These are phyloP conservation scores for Kodamaea laetipori DNA, from an alignment of 805 yeast species.

Conservation along the genomic window DNA sequence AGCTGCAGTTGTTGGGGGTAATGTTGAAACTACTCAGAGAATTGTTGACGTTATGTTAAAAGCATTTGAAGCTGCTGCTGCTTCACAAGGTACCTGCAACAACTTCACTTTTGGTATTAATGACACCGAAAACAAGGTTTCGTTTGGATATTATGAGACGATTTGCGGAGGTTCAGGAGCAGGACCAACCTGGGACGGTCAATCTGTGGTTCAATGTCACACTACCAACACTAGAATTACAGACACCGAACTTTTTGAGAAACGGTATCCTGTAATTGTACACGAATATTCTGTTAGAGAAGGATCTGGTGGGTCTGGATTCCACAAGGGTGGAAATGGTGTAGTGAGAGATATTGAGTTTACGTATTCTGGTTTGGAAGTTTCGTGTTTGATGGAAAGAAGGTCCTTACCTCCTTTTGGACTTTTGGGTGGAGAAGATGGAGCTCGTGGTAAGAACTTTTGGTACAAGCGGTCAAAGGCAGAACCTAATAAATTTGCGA, in stretches of 20 bases:
- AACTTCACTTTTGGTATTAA: constrained; percentile 89
- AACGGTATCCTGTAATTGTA: constrained; percentile 80
- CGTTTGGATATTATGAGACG: constrained; percentile 91
- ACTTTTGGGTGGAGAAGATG: constrained; percentile 77
- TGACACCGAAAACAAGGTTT: constrained; percentile 53
- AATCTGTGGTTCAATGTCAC: constrained; percentile 88
- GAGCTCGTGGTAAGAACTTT: constrained; percentile 59
- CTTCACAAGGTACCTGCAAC: constrained; percentile 94
- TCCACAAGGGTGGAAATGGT: constrained; percentile 80
- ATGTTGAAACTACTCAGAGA: constrained; percentile 92
- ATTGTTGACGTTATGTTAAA: constrained; percentile 85
- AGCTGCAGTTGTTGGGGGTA: constrained; percentile 90
- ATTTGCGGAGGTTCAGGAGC: constrained; percentile 98
- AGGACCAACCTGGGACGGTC: constrained; percentile 82
- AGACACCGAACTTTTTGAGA: constrained; percentile 86
- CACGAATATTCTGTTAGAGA: constrained; percentile 68
- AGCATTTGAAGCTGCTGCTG: constrained; percentile 89
- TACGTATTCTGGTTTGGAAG: constrained; percentile 46
- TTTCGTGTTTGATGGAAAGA: constrained; percentile 83
- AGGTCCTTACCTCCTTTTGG: constrained; percentile 87
- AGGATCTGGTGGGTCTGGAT: constrained; percentile 82
- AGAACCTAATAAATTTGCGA: constrained; percentile 18
- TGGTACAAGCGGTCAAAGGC: constrained; percentile 31
- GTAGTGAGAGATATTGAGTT: constrained; percentile 85
- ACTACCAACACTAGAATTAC: constrained; percentile 94